A percentile compares a stretch with the other conserved stretches of the same genome.
phyloP scores from a whole-genome alignment of 1,139 yeast species.

The Eremothecium sinecaudum region DNA sequence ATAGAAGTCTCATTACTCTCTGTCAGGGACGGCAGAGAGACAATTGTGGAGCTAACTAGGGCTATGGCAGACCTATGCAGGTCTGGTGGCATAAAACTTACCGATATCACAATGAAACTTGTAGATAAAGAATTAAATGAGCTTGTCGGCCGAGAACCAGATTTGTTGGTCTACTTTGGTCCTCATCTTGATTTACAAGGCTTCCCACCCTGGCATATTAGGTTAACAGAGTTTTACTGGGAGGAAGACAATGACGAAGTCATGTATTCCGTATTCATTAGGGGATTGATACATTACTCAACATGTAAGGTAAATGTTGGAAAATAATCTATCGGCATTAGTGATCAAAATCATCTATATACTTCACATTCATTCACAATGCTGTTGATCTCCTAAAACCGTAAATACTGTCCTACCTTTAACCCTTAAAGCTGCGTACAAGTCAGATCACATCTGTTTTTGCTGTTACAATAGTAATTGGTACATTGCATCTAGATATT shows the following conservation, averaged over 20 bases:
- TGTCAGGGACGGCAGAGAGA: slow-evolving; percentile 76
- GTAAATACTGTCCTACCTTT: no score
- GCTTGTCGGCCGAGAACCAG: slow-evolving; percentile 85
- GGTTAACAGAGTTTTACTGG: slow-evolving; percentile 86
- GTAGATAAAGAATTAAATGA: slow-evolving; percentile 68
- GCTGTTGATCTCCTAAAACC: no score
- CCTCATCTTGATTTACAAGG: slow-evolving; percentile 83
- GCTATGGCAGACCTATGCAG: slow-evolving; percentile 73
- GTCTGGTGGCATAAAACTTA: slow-evolving; percentile 49
- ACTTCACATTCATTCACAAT: no score
- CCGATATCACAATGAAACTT: slow-evolving; percentile 63
- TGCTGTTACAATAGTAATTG: no score
- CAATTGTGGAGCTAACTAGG: slow-evolving; percentile 78
- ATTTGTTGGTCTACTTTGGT: slow-evolving; percentile 73
- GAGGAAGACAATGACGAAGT: slow-evolving; percentile 76
- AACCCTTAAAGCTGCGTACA: no score
- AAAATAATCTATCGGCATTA: slow-evolving; percentile 32
- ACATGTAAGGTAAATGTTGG: slow-evolving; percentile 83
- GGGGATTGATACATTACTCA: slow-evolving; percentile 74
- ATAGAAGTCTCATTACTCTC: slow-evolving; percentile 62
- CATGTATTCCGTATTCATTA: slow-evolving; percentile 71
- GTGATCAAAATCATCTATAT: no score
- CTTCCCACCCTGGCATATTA: slow-evolving; percentile 96
- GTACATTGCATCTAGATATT: no score
- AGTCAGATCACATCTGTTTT: no score